A percentile compares a stretch with the other conserved stretches of the same genome.
phyloP scores from a whole-genome alignment of 1,284 basidiomycete genomes.

The Ustilago xerochloae region DNA sequence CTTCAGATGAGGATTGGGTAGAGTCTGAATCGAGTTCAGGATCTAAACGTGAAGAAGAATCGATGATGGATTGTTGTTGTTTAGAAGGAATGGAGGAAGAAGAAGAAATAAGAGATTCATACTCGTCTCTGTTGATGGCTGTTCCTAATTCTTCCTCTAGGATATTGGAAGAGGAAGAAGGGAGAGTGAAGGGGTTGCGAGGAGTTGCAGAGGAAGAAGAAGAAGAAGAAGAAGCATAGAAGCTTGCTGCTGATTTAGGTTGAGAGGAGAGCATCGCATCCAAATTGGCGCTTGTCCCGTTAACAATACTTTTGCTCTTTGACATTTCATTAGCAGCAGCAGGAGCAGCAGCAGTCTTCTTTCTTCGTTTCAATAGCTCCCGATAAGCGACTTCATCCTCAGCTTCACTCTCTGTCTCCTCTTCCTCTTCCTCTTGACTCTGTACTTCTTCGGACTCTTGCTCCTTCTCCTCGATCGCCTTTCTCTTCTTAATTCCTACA shows the following conservation, averaged over 20 bases:
- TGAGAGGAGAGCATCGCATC: conserved; percentile 35
- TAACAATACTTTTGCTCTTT: conserved; percentile 3
- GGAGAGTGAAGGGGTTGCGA: conserved; percentile 30
- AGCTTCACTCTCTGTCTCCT: conserved; percentile 4
- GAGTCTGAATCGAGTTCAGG: conserved; percentile 1
- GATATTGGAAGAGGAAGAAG: conserved; percentile 1
- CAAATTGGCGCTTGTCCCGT: conserved; percentile 11
- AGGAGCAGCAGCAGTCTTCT: conserved; percentile 4
- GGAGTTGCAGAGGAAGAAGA: conserved; percentile 1
- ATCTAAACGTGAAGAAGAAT: not conserved
- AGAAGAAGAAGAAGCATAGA: conserved; percentile 21
- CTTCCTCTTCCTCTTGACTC: not conserved
- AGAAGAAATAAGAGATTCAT: conserved; percentile 32
- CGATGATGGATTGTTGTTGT: no score
- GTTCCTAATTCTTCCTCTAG: conserved; percentile 43
- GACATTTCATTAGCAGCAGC: not conserved
- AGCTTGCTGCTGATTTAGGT: conserved; percentile 41
- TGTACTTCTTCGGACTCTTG: conserved; percentile 1
- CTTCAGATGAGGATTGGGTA: conserved; percentile 15
- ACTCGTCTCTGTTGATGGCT: conserved; percentile 33
- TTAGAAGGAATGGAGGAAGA: not conserved
- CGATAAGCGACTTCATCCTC: conserved; percentile 23
- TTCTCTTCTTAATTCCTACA: not conserved
- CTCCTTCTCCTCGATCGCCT: conserved; percentile 19
- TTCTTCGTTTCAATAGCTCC: conserved; percentile 22